phyloP scores from a whole-genome alignment of 2,329 filamentous ascomycete species.

The Cladobotryum protrusum region DNA sequence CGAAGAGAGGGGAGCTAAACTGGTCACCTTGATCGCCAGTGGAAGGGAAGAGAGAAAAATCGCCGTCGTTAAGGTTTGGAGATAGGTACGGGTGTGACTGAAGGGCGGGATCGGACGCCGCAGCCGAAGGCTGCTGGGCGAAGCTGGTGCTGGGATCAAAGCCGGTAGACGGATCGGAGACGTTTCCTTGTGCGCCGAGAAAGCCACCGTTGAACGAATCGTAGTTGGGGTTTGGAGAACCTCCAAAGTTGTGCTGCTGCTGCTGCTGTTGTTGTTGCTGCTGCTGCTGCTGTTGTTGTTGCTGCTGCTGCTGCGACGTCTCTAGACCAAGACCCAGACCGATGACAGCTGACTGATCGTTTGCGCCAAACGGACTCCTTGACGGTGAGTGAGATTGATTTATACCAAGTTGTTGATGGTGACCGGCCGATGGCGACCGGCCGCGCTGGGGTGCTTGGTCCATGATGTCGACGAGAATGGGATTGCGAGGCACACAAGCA shows the following conservation, averaged over 20 bases:
- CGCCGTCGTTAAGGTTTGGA: conserved; percentile 45
- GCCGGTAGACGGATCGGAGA: conserved; percentile 30
- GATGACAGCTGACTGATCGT: conserved; percentile 31
- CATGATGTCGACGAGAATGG: conserved; percentile 27
- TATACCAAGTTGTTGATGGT: conserved; percentile 57
- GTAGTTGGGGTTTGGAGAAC: conserved; percentile 28
- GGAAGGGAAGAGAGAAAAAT: conserved; percentile 60
- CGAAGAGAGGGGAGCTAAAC: conserved; percentile 57
- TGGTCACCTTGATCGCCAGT: conserved; percentile 47
- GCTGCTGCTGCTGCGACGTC: conserved; percentile 43
- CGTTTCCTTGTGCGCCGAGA: conserved; percentile 39
- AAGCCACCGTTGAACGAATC: conserved; percentile 43
- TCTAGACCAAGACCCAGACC: conserved; percentile 50
- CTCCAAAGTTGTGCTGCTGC: conserved; percentile 25
- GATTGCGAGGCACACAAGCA: conserved; percentile 31
- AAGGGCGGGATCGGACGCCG: conserved; percentile 30
- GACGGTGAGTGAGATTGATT: conserved; percentile 61
- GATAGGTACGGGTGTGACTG: conserved; percentile 43
- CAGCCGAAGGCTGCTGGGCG: conserved; percentile 34
- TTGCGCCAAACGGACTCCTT: conserved; percentile 47
- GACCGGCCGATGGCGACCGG: conserved; percentile 56
- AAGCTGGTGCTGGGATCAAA: conserved; percentile 40
- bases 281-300: conserved; percentile 33
- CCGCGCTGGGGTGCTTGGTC: conserved; percentile 41
- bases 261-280: conserved; percentile 34